These are phyloP conservation scores for Microthyrium microscopicum DNA, from an alignment of 2,329 filamentous ascomycete species.

Conservation along the genomic window DNA sequence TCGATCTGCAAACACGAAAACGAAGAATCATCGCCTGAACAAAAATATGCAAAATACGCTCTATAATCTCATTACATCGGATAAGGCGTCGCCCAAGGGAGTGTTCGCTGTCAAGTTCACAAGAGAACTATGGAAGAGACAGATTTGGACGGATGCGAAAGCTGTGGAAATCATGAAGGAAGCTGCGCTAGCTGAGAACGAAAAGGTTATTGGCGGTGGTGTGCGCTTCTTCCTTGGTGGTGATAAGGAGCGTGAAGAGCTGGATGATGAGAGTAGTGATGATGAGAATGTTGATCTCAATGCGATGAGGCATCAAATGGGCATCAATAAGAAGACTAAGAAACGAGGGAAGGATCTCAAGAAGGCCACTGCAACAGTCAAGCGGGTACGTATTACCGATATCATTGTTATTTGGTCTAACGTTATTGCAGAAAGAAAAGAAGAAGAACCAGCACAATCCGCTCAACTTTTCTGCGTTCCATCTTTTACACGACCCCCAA, in stretches of 20 bases:
- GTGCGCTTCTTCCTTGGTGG: slow-evolving; percentile 91
- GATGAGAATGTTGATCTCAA: slow-evolving; percentile 59
- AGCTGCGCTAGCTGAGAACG: slow-evolving; percentile 72
- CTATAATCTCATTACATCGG: slow-evolving; percentile 77
- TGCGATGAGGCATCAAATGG: slow-evolving; percentile 67
- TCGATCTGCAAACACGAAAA: slow-evolving; percentile 70
- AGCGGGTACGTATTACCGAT: slow-evolving; percentile 27
- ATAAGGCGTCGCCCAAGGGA: slow-evolving; percentile 68
- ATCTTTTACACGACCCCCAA: slow-evolving; percentile 86
- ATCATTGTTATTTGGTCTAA: slow-evolving; percentile 2
- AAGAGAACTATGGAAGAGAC: slow-evolving; percentile 87
- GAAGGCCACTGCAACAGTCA: slow-evolving; percentile 67
- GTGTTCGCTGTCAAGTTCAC: slow-evolving; percentile 95
- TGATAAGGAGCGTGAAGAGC: slow-evolving; percentile 87
- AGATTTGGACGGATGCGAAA: slow-evolving; percentile 89
- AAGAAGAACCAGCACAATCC: slow-evolving; percentile 79
- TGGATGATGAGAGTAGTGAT: slow-evolving; percentile 68
- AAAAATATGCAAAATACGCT: slow-evolving; percentile 83
- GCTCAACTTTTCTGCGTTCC: slow-evolving; percentile 90
- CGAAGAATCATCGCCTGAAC: slow-evolving; percentile 84
- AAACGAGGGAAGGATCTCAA: slow-evolving; percentile 69
- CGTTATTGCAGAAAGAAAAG: slow-evolving; percentile 33
- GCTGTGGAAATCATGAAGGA: slow-evolving; percentile 98
- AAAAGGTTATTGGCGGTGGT: slow-evolving; percentile 77
- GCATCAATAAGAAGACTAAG: slow-evolving; percentile 92